These are phyloP conservation scores for Leishmania aethiopica DNA, from an alignment of 208 protist species.

Conservation along the genomic window DNA sequence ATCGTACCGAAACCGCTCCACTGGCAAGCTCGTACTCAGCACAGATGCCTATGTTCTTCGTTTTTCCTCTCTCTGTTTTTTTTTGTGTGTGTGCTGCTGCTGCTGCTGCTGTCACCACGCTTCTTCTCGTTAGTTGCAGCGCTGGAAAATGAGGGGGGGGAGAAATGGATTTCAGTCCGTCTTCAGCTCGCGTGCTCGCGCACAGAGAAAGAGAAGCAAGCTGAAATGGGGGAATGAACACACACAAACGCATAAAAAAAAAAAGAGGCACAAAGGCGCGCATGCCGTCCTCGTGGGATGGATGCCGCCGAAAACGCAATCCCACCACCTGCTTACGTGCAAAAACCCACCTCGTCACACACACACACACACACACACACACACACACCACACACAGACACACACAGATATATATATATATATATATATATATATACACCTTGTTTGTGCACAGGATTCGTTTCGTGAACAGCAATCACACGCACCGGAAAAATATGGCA, in stretches of 20 bases:
- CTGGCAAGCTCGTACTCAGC: not conserved
- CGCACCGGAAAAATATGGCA: not conserved
- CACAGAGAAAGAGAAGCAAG: not conserved
- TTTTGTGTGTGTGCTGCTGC: too few species aligned
- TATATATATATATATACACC: not conserved
- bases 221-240: not conserved
- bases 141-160: not conserved
- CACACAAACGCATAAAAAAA: not conserved
- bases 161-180: not conserved
- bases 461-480: not conserved
- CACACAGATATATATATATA: not conserved
- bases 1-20: not conserved
- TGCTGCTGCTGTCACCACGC: not conserved
- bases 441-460: not conserved
- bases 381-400: not conserved
- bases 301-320: not conserved
- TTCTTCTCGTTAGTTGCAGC: not conserved
- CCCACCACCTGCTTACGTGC: not conserved
- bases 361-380: not conserved
- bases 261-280: not conserved
- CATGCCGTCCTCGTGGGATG: constrained; percentile 1
- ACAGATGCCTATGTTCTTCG: not conserved
- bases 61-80: not conserved
- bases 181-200: not conserved
- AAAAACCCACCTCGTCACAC: not conserved